Evolutionary conservation across 1,139 yeast species (phyloP), one percentile per base, ranked within the genome.

Genomic region (Diutina catenulata): DNA sequence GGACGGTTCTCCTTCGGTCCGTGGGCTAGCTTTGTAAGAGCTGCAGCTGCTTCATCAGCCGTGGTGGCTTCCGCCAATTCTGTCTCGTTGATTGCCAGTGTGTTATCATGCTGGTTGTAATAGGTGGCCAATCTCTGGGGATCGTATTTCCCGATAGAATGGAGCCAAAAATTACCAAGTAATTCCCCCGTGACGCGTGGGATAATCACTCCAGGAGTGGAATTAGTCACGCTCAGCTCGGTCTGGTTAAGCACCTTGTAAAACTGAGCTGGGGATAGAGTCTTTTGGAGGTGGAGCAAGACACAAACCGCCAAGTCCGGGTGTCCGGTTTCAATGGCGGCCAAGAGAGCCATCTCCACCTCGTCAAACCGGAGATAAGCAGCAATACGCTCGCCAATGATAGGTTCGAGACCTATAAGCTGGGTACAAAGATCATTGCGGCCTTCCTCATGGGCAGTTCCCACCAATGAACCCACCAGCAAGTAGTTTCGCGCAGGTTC

Each of bases 371-470:
- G 74, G 28, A 87, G 55, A 33, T 84, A 64, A 41, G 80, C 64
- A 11, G 76, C 71, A 0, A 87, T 70, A 45, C 81, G 82, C 40
- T 71, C 68, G 2, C 65, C 63, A 0, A 81, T 70, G 4, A 78
- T 64, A 1, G 83, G 80, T 51, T 91, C 97, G 41, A 77, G 59
- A 39, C 77, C 70, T 3, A 83, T 67, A 21, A 88, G 55, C 37
- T 70, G 60, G 41, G 79, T 74, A 25, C 95, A 80, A 21, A 91
- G 59, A 21, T 67, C 65, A 4, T 70, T 56, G 26, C 97, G 64
- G 2, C 98, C 98, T 55, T 91, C 96, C 46, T 80, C 80, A 49
- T 71, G 76, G 1, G 97, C 95, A 20, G 74, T 66, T 14, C 68
- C 65, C 0, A 93, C 77, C 27, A 91, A 74, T 32, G 69, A 63